Evolutionary conservation across 495 filamentous ascomycete species (phyloP).

Genomic region (Astrocystis sublimbata): DNA sequence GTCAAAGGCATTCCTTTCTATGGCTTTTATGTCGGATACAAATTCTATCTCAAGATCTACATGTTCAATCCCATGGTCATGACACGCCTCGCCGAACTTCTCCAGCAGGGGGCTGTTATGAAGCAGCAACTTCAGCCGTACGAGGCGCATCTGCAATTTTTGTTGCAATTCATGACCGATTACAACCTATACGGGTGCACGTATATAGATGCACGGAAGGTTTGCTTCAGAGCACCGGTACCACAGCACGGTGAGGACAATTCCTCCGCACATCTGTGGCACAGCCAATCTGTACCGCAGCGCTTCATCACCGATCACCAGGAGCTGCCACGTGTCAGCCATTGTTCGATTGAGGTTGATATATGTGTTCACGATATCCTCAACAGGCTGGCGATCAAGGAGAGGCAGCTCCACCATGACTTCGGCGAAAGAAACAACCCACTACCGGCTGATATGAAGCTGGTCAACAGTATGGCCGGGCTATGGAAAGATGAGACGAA

Average conservation of each 20-base stretch:
- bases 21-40: conserved; percentile 90
- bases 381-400: conserved; percentile 71
- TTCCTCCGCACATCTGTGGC: conserved; percentile 69
- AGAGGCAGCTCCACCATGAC: conserved; percentile 80
- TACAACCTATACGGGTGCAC: conserved; percentile 94
- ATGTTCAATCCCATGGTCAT: conserved; percentile 81
- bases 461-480: conserved; percentile 89
- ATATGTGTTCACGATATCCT: conserved; percentile 85
- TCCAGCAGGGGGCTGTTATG: conserved; percentile 85
- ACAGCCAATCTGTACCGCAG: conserved; percentile 60
- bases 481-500: conserved; percentile 90
- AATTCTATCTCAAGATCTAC: conserved; percentile 91
- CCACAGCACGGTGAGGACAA: conserved; percentile 62
- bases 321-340: conserved; percentile 71
- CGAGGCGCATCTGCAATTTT: conserved; percentile 87
- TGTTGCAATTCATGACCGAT: conserved; percentile 96
- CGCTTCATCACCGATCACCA: conserved; percentile 59
- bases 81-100: conserved; percentile 77
- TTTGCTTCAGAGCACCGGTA: conserved; percentile 72
- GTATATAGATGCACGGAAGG: conserved; percentile 64
- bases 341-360: conserved; percentile 87
- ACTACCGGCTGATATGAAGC: conserved; percentile 65
- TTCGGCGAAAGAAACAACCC: conserved; percentile 76
- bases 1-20: conserved; percentile 96
- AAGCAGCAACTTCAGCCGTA: conserved; percentile 82